A percentile compares a stretch with the other conserved stretches of the same genome.
These are phyloP conservation scores for Beta vulgaris DNA, from an alignment of 148 eudicot genomes.

Conservation along the genomic window DNA sequence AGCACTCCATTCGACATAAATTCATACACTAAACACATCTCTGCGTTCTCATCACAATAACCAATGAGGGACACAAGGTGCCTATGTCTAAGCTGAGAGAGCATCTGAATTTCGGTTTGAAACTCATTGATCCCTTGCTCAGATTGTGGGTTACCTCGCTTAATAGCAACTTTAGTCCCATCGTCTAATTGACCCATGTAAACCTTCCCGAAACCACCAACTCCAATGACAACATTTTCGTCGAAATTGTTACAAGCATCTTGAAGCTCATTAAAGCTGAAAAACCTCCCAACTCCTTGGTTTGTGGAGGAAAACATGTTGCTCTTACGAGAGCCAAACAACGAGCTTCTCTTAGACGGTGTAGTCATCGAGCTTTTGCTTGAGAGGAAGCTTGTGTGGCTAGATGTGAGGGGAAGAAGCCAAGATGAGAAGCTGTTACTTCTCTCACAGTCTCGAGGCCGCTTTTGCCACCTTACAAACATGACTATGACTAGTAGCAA, in stretches of 20 bases:
- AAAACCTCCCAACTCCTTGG: constrained; percentile 47
- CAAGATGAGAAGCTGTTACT: constrained; percentile 57
- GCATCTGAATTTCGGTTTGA: constrained; percentile 60
- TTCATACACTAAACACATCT: constrained; percentile 68
- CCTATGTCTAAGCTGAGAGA: constrained; percentile 58
- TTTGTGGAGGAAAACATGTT: constrained; percentile 42
- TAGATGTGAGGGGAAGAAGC: constrained; percentile 54
- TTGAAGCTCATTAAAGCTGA: constrained; percentile 43
- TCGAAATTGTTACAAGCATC: constrained; percentile 54
- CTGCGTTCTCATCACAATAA: constrained; percentile 51
- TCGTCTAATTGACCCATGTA: constrained; percentile 46
- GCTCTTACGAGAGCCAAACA: constrained; percentile 42
- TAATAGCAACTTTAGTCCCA: constrained; percentile 58
- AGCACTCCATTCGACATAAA: constrained; percentile 64
- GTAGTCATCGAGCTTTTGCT: constrained; percentile 25
- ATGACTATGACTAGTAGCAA: constrained; percentile 35
- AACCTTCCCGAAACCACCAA: constrained; percentile 65
- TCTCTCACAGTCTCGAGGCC: constrained; percentile 48
- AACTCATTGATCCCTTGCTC: constrained; percentile 66
- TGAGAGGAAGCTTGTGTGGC: constrained; percentile 39
- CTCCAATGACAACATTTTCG: constrained; percentile 48
- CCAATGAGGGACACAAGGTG: constrained; percentile 68
- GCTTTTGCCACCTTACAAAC: constrained; percentile 42
- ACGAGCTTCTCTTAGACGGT: constrained; percentile 12
- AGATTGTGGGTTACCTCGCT: constrained; percentile 54